Evolutionary conservation across 1,139 yeast genomes (phyloP).

Genomic region (Geotrichum klebahnii): DNA sequence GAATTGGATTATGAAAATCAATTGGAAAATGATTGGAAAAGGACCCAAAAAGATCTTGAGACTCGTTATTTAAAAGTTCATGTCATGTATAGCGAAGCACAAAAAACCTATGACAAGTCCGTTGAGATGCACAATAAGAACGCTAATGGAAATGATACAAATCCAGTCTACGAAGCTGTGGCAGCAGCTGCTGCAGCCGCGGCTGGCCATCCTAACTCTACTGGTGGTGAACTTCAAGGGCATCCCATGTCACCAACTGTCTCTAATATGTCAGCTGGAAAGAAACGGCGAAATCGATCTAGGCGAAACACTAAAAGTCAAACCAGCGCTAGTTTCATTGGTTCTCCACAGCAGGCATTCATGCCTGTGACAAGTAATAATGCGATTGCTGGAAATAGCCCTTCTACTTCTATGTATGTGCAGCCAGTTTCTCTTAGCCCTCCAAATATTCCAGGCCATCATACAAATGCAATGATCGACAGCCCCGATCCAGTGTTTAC

Average conservation of each 20-base stretch:
- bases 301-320: slow-evolving; percentile 21
- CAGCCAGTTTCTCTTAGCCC: slow-evolving; percentile 15
- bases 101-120: slow-evolving; percentile 27
- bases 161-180: slow-evolving; percentile 19
- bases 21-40: slow-evolving; percentile 37
- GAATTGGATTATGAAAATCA: slow-evolving; percentile 30
- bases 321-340: slow-evolving; percentile 3
- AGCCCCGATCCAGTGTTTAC: slow-evolving; percentile 14
- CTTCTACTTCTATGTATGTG: slow-evolving; percentile 7
- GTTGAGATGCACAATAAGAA: slow-evolving; percentile 12
- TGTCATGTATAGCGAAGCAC: slow-evolving; percentile 35
- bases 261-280: slow-evolving; percentile 10
- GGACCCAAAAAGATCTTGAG: slow-evolving; percentile 37
- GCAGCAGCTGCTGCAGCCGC: slow-evolving; percentile 22
- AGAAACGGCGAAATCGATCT: slow-evolving; percentile 20
- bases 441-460: slow-evolving; percentile 1
- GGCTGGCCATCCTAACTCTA: slow-evolving; percentile 12
- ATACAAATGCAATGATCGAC: not conserved
- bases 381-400: too few species aligned
- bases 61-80: slow-evolving; percentile 36
- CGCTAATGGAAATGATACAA: slow-evolving; percentile 9
- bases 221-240: slow-evolving; percentile 8
- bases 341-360: slow-evolving; percentile 16
- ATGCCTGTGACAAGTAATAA: slow-evolving; percentile 2
- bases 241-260: slow-evolving; percentile 16